Evolutionary conservation across 805 yeast genomes (phyloP), one percentile per base, ranked within the genome.

Genomic region (Kluyveromyces starmeri): DNA sequence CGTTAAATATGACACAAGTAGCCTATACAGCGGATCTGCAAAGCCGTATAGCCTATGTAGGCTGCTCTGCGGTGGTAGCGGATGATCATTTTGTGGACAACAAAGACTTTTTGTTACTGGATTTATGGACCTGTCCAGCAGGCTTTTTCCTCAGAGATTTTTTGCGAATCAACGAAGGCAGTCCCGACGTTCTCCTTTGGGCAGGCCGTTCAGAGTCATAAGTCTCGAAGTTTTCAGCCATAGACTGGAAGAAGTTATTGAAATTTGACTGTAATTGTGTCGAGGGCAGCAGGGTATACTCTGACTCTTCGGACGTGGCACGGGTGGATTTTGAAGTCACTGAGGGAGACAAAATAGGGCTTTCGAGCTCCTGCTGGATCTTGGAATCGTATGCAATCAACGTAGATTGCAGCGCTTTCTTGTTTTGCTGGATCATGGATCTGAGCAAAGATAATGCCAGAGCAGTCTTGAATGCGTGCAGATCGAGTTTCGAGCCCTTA

Each of bases 161-260:
- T 23, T 30, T 20, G 12, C n/a, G 11, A 12, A 13, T 29, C 17
- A 27, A 7, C 6, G 33, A n/a, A 11, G 17, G 33, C 26, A 21
- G 21, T n/a, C 14, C 21, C 8, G 15, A 20, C 11, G 24, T n/a
- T 21, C 25, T 29, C n/a, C 11, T 9, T 8, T 24, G 12, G 11
- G 33, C 26, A 10, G 20, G 20, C n/a, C 33, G 32, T 28, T 44
- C 37, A 8, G 47, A 33, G 36, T 50, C 55, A 35, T 47, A 51
- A 6, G 46, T 42, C 35, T 53, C 58, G 35, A 51, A 51, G 32
- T 48, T 47, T 27, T 51, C 58, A 3, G 53, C 55, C 38, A 49
- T 43, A 14, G 42, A 32, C 32, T 48, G 48, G 39, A 54, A 54
- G 37, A 52, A 53, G n/a, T 37, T 37, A 18, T 51, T 48, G 28